These are phyloP conservation scores for Leishmania arabica DNA, from an alignment of 208 protist genomes.

Conservation along the genomic window DNA sequence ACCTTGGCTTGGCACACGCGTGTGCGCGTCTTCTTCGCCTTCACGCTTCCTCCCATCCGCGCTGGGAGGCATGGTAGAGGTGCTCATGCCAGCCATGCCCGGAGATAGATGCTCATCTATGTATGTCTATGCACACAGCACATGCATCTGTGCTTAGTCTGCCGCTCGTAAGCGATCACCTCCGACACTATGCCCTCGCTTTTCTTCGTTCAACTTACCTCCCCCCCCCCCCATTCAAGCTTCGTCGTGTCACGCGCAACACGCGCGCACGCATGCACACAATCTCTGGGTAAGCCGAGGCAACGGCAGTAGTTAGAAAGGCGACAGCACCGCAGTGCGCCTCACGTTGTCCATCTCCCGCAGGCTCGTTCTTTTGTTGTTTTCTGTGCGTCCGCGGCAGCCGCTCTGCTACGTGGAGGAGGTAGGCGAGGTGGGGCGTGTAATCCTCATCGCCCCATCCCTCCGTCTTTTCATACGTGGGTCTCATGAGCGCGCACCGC, in stretches of 20 bases:
- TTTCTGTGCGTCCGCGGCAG: not conserved
- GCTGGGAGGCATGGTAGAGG: not conserved
- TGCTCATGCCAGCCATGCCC: not conserved
- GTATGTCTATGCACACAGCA: not conserved
- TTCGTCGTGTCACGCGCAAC: not conserved
- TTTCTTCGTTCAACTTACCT: not conserved
- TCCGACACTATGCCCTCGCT: not conserved
- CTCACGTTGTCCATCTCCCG: not conserved
- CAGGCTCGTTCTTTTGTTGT: not conserved
- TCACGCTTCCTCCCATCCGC: not conserved
- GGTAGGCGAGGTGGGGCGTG: not conserved
- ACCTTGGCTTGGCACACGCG: not conserved
- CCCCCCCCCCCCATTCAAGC: not conserved
- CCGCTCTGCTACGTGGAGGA: not conserved
- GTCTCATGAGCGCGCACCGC: slow-evolving; percentile 3
- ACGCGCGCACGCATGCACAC: not conserved
- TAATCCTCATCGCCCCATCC: not conserved
- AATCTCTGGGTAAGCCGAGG: not conserved
- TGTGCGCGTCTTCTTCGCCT: not conserved
- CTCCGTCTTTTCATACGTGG: not conserved
- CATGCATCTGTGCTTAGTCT: not conserved
- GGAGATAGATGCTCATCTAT: not conserved
- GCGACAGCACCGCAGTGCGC: not conserved
- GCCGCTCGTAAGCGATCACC: not conserved
- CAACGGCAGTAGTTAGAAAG: not conserved